These are phyloP conservation scores for Dichotomocladium elegans DNA, from an alignment of 371 early-diverging fungal species.

Conservation along the genomic window DNA sequence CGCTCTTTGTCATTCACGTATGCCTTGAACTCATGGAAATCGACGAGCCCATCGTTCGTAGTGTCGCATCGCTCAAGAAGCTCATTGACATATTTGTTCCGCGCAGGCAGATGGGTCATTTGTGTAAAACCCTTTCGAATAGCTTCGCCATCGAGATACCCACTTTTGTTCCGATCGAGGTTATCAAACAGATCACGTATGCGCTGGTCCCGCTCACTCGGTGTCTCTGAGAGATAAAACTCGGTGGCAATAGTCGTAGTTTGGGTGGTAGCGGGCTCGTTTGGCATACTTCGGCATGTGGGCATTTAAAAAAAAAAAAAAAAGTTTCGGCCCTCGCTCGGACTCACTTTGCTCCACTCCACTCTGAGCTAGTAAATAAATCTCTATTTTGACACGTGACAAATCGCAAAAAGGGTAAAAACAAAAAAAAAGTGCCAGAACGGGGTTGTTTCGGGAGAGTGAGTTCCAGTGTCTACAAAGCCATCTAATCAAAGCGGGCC, in stretches of 20 bases:
- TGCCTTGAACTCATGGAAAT: conserved; percentile 60
- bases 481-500: too few relatives aligned
- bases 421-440: too few relatives aligned
- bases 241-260: conserved; percentile 18
- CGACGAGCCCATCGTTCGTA: conserved; percentile 50
- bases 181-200: conserved; percentile 39
- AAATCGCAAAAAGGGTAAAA: too few relatives aligned
- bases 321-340: not conserved
- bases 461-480: too few relatives aligned
- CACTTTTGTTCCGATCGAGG: conserved; percentile 30
- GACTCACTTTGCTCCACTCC: too few relatives aligned
- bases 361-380: too few relatives aligned
- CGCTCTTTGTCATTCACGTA: conserved; percentile 62
- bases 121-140: conserved; percentile 38
- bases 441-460: too few relatives aligned
- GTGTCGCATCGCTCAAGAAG: conserved; percentile 53
- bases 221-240: conserved; percentile 36
- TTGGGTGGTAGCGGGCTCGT: too few relatives aligned
- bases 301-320: not conserved
- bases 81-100: conserved; percentile 43
- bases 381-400: too few relatives aligned
- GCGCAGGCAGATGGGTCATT: conserved; percentile 40
- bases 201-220: conserved; percentile 32
- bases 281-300: conserved; percentile 8
- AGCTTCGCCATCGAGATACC: conserved; percentile 29